These are phyloP conservation scores for Linnemannia exigua DNA, from an alignment of 192 early-diverging fungal genomes.

Conservation along the genomic window DNA sequence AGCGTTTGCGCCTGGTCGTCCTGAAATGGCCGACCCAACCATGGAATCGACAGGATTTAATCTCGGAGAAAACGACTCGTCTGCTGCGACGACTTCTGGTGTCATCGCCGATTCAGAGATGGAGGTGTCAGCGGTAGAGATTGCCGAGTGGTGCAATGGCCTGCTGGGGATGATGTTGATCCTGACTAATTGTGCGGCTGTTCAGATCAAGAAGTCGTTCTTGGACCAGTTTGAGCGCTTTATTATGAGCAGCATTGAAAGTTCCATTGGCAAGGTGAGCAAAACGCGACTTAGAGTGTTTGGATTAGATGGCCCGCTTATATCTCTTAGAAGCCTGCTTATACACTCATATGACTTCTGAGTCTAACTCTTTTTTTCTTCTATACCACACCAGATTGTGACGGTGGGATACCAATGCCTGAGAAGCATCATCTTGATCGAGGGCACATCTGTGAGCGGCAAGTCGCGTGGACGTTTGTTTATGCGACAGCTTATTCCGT, in stretches of 20 bases:
- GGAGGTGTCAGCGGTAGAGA: conserved; percentile 46
- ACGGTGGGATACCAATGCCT: conserved; percentile 54
- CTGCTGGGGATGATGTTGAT: conserved; percentile 50
- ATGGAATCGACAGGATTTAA: conserved; percentile 17
- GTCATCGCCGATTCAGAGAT: conserved; percentile 25
- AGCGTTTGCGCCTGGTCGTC: conserved; percentile 40
- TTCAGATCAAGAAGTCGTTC: conserved; percentile 26
- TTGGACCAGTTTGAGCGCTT: conserved; percentile 43
- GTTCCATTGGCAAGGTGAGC: conserved; percentile 39
- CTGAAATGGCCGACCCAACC: background rate
- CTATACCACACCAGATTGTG: conserved; percentile 30
- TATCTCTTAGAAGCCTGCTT: too few relatives aligned
- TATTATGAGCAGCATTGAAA: conserved; percentile 52
- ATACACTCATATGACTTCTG: background rate
- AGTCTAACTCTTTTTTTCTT: background rate
- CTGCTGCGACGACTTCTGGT: background rate
- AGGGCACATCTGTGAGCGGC: conserved; percentile 13
- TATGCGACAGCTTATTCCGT: conserved; percentile 46
- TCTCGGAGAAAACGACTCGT: background rate
- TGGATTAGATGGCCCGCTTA: too few relatives aligned
- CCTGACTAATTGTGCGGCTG: conserved; percentile 32
- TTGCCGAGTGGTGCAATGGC: conserved; percentile 53
- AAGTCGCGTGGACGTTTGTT: conserved; percentile 27
- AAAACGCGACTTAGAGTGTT: too few relatives aligned
- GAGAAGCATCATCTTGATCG: conserved; percentile 35